These are phyloP conservation scores for Musa beccarii DNA, from an alignment of 176 grass and related monocot species.

Conservation along the genomic window DNA sequence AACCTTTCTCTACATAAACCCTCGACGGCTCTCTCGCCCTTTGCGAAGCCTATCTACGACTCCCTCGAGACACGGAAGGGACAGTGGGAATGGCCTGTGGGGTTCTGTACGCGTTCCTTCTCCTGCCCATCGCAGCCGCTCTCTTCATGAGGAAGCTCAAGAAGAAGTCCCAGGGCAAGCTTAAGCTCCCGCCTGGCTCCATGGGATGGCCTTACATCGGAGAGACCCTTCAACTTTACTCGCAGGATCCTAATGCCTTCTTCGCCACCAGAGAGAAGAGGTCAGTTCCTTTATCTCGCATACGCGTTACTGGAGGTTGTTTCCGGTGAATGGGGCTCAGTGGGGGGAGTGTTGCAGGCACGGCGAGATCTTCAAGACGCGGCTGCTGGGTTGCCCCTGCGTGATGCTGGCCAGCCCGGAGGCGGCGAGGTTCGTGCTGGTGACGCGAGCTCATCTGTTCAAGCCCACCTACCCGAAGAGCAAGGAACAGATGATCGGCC, in stretches of 20 bases:
- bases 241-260: constrained; percentile 81
- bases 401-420: constrained; percentile 99
- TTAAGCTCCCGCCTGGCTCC: constrained; percentile 67
- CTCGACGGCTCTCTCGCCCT: no score
- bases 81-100: constrained; percentile 33
- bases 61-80: background rate
- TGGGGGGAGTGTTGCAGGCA: constrained; percentile 28
- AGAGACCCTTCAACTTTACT: constrained; percentile 94
- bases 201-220: constrained; percentile 92
- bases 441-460: constrained; percentile 67
- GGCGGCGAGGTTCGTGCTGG: constrained; percentile 80
- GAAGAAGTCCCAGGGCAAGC: background rate
- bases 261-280: constrained; percentile 67
- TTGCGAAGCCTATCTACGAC: no score
- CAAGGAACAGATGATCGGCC: constrained; percentile 94
- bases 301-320: background rate
- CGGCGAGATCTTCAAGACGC: constrained; percentile 93
- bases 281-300: constrained; percentile 12
- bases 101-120: constrained; percentile 26
- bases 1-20: no score
- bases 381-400: constrained; percentile 71
- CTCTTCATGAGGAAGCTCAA: constrained; percentile 19
- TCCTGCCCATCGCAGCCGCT: constrained; percentile 13
- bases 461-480: constrained; percentile 82
- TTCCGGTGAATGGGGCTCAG: background rate